Conservation (phyloP, 768 basidiomycete species). For the Tricholoma terreum region DNA sequence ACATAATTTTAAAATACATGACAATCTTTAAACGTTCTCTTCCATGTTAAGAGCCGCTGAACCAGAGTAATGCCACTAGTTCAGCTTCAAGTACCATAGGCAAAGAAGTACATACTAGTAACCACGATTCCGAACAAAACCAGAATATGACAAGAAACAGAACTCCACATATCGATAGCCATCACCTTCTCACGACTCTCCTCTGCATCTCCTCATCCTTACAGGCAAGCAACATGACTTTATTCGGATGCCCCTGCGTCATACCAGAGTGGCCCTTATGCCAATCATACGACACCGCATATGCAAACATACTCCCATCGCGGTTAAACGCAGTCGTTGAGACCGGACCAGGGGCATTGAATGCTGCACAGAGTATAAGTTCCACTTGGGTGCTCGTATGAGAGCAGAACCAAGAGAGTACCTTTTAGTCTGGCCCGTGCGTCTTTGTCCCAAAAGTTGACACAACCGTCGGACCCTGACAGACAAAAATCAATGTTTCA, state of each 20-base stretch:
- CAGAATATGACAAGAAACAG: background rate
- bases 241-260: constrained; percentile 70
- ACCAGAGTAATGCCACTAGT: background rate
- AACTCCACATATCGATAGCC: background rate
- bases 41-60: background rate
- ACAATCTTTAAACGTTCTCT: background rate
- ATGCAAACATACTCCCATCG: constrained; percentile 86
- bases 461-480: constrained; percentile 75
- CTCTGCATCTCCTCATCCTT: constrained; percentile 87
- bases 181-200: constrained; percentile 42
- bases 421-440: constrained; percentile 88
- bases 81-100: too few relatives aligned
- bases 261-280: constrained; percentile 88
- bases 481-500: background rate
- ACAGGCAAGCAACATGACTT: constrained; percentile 79
- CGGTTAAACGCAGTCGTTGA: constrained; percentile 82
- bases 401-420: constrained; percentile 39
- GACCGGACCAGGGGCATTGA: constrained; percentile 78
- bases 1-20: constrained; percentile 1
- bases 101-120: too few relatives aligned
- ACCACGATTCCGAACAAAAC: too few relatives aligned
- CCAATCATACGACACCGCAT: constrained; percentile 93
- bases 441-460: constrained; percentile 95
- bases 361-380: constrained; percentile 41
- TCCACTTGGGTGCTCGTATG: background rate